A percentile compares a stretch with the other conserved stretches of the same genome.
Evolutionary conservation across 2,329 filamentous ascomycete species (phyloP).

Genomic region (Aspergillus uvarum): DNA sequence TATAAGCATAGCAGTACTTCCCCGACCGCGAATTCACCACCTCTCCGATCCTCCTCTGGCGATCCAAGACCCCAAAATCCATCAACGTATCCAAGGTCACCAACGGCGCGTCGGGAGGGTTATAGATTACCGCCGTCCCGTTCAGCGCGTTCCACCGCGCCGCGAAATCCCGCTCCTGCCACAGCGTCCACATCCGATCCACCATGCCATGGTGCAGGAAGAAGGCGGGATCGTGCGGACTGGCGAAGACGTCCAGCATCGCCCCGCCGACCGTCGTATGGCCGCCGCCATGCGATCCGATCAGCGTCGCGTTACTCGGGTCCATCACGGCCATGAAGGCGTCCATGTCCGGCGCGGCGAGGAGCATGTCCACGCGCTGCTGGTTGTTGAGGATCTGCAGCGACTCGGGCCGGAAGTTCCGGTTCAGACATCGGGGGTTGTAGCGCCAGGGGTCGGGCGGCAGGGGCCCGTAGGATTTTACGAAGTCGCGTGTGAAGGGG

Average conservation of each 20-base stretch:
- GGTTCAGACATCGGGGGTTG: conserved; percentile 17
- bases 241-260: conserved; percentile 15
- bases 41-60: conserved; percentile 4
- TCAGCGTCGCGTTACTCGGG: background rate
- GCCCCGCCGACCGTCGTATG: conserved; percentile 9
- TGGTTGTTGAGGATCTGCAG: conserved; percentile 5
- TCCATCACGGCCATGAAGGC: conserved; percentile 11
- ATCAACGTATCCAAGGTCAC: conserved; percentile 11
- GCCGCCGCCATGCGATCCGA: conserved; percentile 10
- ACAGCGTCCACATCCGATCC: conserved; percentile 15
- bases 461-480: background rate
- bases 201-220: conserved; percentile 17
- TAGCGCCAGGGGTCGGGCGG: conserved; percentile 8
- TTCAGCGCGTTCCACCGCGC: conserved; percentile 9
- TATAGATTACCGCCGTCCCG: conserved; percentile 11
- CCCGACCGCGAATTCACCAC: conserved; percentile 8
- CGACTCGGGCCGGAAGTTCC: conserved; percentile 6
- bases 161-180: conserved; percentile 8
- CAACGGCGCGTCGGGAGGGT: conserved; percentile 5
- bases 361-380: background rate
- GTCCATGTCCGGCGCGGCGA: conserved; percentile 1
- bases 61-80: conserved; percentile 11
- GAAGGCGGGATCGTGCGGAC: conserved; percentile 15
- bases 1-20: conserved; percentile 13
- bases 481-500: conserved; percentile 4